Conservation (phyloP, 108 stramenopile species). For the Nannochloropsis salina region DNA sequence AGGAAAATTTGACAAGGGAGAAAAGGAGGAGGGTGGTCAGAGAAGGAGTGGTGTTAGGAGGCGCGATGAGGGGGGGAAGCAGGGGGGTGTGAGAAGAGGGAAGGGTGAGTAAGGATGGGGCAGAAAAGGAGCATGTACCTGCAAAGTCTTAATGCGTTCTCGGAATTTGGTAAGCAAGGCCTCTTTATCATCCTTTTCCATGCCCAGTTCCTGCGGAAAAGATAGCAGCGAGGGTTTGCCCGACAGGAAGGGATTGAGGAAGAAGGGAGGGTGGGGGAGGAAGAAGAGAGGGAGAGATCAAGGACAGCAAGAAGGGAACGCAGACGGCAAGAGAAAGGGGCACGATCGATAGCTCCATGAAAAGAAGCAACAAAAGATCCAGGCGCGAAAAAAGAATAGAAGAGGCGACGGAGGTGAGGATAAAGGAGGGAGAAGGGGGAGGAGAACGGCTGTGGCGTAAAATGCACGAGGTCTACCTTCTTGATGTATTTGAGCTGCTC, state of each 20-base stretch:
- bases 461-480: constrained; percentile 45
- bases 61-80: neutral
- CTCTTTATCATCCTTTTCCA: constrained; percentile 96
- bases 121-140: constrained; percentile 21
- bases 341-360: no score
- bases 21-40: neutral
- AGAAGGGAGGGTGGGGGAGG: neutral
- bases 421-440: neutral
- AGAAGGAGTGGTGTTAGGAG: neutral
- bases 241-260: neutral
- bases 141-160: constrained; percentile 57
- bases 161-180: constrained; percentile 78
- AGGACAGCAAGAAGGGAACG: neutral
- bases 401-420: neutral
- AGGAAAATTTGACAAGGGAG: neutral
- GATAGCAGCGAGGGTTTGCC: neutral
- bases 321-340: no score
- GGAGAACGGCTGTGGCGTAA: neutral
- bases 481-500: constrained; percentile 98
- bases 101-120: neutral
- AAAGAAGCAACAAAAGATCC: no score
- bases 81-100: neutral
- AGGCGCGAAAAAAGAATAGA: neutral
- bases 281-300: neutral
- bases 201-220: constrained; percentile 70